Evolutionary conservation across 345 rosid genomes (phyloP).

Genomic region (Salix purpurea): DNA sequence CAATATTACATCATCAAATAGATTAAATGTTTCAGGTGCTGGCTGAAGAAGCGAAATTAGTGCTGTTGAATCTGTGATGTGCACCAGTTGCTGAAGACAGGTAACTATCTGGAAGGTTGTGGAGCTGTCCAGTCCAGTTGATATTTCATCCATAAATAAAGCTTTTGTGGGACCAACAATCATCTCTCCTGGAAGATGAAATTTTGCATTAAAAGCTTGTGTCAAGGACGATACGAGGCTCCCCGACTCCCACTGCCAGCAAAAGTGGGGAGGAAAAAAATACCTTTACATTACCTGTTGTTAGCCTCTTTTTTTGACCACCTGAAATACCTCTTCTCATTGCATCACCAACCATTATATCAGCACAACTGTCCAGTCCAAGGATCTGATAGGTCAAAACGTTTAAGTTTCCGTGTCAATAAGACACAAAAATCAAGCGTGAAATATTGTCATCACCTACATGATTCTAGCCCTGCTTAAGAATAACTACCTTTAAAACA

Average conservation of each 20-base stretch:
- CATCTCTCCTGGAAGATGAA: conserved; percentile 3
- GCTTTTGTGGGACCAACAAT: conserved; percentile 12
- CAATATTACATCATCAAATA: conserved; percentile 4
- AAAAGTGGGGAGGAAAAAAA: neutral
- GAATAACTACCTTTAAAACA: neutral
- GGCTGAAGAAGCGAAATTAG: conserved; percentile 8
- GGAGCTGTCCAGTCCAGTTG: conserved; percentile 11
- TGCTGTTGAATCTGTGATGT: neutral
- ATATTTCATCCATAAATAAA: conserved; percentile 13
- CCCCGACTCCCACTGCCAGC: no score
- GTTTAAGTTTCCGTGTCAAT: neutral
- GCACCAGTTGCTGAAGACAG: conserved; percentile 10
- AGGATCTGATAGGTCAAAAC: neutral
- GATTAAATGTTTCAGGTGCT: conserved; percentile 9
- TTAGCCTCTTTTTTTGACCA: conserved; percentile 10
- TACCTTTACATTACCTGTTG: neutral
- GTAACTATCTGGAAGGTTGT: conserved; percentile 11
- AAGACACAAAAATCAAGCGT: neutral
- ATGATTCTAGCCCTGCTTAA: neutral
- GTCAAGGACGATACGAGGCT: no score
- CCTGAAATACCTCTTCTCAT: conserved; percentile 10
- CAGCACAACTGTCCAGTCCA: neutral
- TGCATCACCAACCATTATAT: neutral
- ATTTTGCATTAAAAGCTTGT: neutral
- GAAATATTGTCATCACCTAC: no score